Percentiles rank a stretch among this genome's conserved stretches.
These are phyloP conservation scores for Achaetomium macrosporum DNA, from an alignment of 2,329 filamentous ascomycete genomes.

Conservation along the genomic window DNA sequence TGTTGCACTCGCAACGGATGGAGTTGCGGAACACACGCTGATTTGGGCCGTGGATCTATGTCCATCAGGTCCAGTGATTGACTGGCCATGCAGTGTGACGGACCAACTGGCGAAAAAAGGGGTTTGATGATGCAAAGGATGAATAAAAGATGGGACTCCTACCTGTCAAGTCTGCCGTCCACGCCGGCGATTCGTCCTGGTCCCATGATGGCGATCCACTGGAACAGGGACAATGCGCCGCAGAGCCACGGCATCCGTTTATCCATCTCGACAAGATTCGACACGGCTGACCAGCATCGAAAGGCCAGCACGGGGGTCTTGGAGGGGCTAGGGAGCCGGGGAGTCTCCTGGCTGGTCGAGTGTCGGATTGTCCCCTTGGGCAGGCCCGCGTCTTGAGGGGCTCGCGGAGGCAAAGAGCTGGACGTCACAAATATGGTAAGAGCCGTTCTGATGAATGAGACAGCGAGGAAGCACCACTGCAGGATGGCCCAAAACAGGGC, in stretches of 20 bases:
- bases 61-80: slow-evolving; percentile 41
- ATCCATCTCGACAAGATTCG: slow-evolving; percentile 66
- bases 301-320: slow-evolving; percentile 69
- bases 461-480: slow-evolving; percentile 49
- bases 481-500: slow-evolving; percentile 51
- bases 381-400: slow-evolving; percentile 17
- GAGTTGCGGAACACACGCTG: slow-evolving; percentile 27
- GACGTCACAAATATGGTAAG: slow-evolving; percentile 60
- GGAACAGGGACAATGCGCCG: slow-evolving; percentile 67
- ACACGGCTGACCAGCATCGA: slow-evolving; percentile 68
- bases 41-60: slow-evolving; percentile 37
- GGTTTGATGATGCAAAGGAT: slow-evolving; percentile 1
- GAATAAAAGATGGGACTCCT: slow-evolving; percentile 39
- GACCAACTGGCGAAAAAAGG: slow-evolving; percentile 11
- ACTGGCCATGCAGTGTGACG: slow-evolving; percentile 40
- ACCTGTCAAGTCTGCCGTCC: slow-evolving; percentile 85
- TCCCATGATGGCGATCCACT: slow-evolving; percentile 66
- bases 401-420: slow-evolving; percentile 54
- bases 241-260: slow-evolving; percentile 86
- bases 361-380: slow-evolving; percentile 23
- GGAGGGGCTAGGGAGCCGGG: slow-evolving; percentile 16
- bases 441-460: slow-evolving; percentile 61
- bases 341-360: slow-evolving; percentile 22
- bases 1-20: slow-evolving; percentile 31
- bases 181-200: slow-evolving; percentile 69